Evolutionary conservation across 148 eudicot species (phyloP).

Genomic region (Tetragonia tetragonoides): DNA sequence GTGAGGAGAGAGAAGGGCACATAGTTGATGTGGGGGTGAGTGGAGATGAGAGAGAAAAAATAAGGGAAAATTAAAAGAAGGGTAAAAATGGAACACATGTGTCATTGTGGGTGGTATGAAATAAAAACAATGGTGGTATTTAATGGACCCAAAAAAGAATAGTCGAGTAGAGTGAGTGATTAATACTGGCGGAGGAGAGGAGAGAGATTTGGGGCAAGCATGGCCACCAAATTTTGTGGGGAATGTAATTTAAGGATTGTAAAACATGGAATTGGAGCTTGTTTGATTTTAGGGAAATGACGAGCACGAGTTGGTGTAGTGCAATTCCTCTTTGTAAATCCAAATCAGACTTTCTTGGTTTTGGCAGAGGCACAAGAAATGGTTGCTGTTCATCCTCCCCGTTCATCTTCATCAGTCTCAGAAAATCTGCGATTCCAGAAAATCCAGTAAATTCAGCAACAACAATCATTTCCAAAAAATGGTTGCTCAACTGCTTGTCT

Average conservation of each 20-base stretch:
- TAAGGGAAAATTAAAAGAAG: no score
- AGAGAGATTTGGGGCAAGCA: conserved; percentile 22
- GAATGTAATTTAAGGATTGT: no score
- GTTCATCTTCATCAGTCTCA: conserved; percentile 17
- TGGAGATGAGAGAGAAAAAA: no score
- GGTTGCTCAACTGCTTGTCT: no score
- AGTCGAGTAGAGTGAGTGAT: background rate
- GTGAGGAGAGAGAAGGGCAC: no score
- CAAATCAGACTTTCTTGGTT: conserved; percentile 9
- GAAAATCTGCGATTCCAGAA: conserved; percentile 8
- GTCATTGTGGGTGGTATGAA: no score
- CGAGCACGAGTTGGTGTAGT: conserved; percentile 10
- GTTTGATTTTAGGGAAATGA: background rate
- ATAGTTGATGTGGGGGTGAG: no score
- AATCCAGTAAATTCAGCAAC: no score
- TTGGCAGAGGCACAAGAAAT: background rate
- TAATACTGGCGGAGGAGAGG: background rate
- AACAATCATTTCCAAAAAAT: no score
- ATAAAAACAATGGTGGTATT: no score
- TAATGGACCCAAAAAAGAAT: background rate
- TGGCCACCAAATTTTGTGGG: conserved; percentile 19
- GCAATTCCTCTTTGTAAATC: background rate
- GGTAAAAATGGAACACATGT: no score
- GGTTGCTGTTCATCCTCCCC: background rate
- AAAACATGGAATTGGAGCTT: background rate